phyloP scores from a whole-genome alignment of 192 early-diverging fungal genomes.

The Coemansia sp. region DNA sequence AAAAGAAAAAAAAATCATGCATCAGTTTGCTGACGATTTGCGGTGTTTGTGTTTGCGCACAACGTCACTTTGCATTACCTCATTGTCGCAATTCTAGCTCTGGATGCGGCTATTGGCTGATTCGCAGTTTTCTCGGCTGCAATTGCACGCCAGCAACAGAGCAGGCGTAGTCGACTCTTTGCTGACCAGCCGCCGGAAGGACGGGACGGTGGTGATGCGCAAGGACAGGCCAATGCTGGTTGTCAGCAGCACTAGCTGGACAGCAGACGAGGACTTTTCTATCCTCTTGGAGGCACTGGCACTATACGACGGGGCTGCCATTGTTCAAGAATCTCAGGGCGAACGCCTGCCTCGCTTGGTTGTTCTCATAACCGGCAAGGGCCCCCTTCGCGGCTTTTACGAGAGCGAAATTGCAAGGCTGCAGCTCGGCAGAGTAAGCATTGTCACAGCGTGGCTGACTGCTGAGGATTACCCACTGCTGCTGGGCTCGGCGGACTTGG shows the following conservation, averaged over 20 bases:
- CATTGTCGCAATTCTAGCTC: slow-evolving; percentile 28
- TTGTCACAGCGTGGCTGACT: slow-evolving; percentile 81
- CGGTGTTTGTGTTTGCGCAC: background rate
- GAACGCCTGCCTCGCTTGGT: slow-evolving; percentile 58
- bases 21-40: background rate
- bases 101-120: slow-evolving; percentile 40
- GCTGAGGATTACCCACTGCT: slow-evolving; percentile 83
- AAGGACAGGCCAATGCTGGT: slow-evolving; percentile 71
- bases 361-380: slow-evolving; percentile 92
- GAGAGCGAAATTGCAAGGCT: slow-evolving; percentile 61
- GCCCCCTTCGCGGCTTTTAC: slow-evolving; percentile 75
- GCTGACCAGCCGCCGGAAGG: slow-evolving; percentile 17
- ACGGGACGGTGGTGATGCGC: slow-evolving; percentile 30
- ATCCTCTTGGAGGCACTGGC: slow-evolving; percentile 70
- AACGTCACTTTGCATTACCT: background rate
- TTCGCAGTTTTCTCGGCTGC: slow-evolving; percentile 30
- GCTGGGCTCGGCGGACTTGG: slow-evolving; percentile 92
- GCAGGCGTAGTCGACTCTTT: slow-evolving; percentile 10
- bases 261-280: slow-evolving; percentile 94
- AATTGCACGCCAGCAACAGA: background rate
- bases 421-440: slow-evolving; percentile 54
- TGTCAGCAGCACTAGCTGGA: slow-evolving; percentile 92
- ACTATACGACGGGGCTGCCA: slow-evolving; percentile 52
- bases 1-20: background rate
- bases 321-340: slow-evolving; percentile 5